Evolutionary conservation across 139 green algal species (phyloP).

Genomic region (Gonium pectorale): DNA sequence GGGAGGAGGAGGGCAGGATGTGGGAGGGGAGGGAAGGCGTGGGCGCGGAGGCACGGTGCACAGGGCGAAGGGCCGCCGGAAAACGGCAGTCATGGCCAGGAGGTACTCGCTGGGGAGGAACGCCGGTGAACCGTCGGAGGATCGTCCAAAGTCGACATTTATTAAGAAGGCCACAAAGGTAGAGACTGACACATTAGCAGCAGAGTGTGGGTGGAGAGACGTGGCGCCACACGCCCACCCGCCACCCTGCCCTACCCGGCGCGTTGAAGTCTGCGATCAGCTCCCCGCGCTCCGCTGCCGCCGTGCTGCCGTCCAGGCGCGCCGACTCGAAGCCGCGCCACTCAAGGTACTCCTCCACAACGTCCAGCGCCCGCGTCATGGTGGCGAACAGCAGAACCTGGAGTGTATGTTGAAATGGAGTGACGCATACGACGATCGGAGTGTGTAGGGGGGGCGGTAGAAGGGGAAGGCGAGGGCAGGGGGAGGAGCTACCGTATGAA

Average conservation of each 20-base stretch:
- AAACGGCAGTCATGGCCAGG: neutral
- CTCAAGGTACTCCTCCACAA: constrained; percentile 77
- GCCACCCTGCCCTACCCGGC: constrained; percentile 48
- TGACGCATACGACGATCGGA: neutral
- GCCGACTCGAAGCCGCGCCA: constrained; percentile 63
- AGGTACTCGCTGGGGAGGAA: too few species aligned
- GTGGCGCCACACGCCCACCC: too few species aligned
- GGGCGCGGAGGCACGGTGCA: too few species aligned
- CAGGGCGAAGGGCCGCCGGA: too few species aligned
- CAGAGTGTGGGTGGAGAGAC: too few species aligned
- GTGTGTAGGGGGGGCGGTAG: neutral
- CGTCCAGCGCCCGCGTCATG: constrained; percentile 79
- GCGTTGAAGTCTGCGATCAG: constrained; percentile 70
- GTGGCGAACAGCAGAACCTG: constrained; percentile 90
- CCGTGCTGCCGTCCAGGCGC: constrained; percentile 77
- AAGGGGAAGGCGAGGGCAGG: neutral
- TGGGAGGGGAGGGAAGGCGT: neutral
- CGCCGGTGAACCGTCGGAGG: too few species aligned
- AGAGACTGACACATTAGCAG: too few species aligned
- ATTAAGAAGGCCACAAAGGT: too few species aligned
- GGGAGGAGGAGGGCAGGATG: neutral
- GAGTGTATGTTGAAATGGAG: too few species aligned
- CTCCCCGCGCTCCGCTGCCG: constrained; percentile 56
- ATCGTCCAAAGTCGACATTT: too few species aligned
- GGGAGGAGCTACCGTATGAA: too few species aligned